Evolutionary conservation across 169 alveolate species (phyloP).

Genomic region (Eimeria brunetti): DNA sequence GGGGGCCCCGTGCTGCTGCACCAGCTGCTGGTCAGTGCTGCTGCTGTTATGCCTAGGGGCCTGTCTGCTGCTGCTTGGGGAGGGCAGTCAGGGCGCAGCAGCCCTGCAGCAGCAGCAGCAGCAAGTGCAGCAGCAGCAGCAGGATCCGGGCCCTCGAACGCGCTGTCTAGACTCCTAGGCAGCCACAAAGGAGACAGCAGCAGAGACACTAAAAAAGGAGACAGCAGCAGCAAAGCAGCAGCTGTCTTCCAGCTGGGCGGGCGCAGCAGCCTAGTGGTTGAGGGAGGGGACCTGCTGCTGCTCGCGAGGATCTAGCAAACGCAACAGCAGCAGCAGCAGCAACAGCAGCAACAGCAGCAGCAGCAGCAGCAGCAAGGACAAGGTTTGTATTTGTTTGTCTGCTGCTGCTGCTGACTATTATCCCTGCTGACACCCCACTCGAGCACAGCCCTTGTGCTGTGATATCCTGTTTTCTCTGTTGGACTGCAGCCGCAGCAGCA

Average conservation of each 20-base stretch:
- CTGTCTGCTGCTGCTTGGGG: not conserved
- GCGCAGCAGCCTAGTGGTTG: conserved; percentile 48
- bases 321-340: not conserved
- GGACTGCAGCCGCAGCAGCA: not conserved
- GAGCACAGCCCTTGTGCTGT: too few relatives aligned
- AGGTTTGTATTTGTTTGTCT: not conserved
- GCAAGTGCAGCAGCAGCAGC: conserved; percentile 43
- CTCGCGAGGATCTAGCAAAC: conserved; percentile 1
- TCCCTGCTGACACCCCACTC: too few relatives aligned
- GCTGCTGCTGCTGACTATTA: not conserved
- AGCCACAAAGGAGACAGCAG: conserved; percentile 12
- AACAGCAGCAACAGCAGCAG: conserved; percentile 1
- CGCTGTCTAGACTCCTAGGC: conserved; percentile 39
- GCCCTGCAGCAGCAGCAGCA: conserved; percentile 25
- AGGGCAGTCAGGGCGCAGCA: not conserved
- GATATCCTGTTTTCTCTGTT: too few relatives aligned
- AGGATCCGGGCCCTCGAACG: conserved; percentile 15
- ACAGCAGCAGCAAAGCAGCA: not conserved
- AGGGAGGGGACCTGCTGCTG: conserved; percentile 38
- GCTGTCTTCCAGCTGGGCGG: conserved; percentile 27
- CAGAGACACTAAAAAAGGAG: not conserved
- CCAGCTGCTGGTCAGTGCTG: conserved; percentile 17
- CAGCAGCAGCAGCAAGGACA: not conserved
- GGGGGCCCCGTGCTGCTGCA: conserved; percentile 70
- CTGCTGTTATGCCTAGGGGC: conserved; percentile 14